Evolutionary conservation across 352 stramenopile genomes (phyloP).

Genomic region (Globisporangium iwayamae): DNA sequence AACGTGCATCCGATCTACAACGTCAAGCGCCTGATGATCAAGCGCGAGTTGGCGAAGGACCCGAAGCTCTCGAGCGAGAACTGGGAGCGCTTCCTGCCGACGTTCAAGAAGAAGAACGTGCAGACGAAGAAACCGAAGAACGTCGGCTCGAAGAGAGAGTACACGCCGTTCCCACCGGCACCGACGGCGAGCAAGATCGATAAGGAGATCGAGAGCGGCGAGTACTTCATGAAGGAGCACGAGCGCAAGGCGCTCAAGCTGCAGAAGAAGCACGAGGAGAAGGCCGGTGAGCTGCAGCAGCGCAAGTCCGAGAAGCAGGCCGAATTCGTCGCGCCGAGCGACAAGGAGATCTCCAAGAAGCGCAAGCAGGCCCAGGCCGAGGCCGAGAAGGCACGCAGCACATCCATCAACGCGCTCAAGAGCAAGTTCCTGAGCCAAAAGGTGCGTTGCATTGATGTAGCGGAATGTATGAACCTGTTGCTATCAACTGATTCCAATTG

Average conservation of each 20-base stretch:
- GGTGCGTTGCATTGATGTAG: conserved; percentile 19
- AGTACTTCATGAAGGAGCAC: conserved; percentile 99
- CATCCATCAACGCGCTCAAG: conserved; percentile 71
- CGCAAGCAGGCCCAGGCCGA: conserved; percentile 51
- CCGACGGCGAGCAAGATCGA: conserved; percentile 97
- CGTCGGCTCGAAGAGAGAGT: conserved; percentile 92
- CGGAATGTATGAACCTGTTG: neutral
- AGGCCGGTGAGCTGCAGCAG: conserved; percentile 53
- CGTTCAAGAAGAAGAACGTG: conserved; percentile 99
- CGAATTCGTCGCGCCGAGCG: conserved; percentile 69
- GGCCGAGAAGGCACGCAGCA: conserved; percentile 43
- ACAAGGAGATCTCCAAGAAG: conserved; percentile 78
- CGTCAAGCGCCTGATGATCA: conserved; percentile 99
- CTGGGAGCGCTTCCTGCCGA: conserved; percentile 98
- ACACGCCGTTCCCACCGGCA: conserved; percentile 98
- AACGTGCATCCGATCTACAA: conserved; percentile 99
- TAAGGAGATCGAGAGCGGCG: conserved; percentile 97
- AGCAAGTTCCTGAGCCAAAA: conserved; percentile 80
- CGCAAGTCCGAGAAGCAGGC: conserved; percentile 71
- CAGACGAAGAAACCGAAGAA: conserved; percentile 93
- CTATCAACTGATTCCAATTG: neutral
- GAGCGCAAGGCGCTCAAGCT: conserved; percentile 93
- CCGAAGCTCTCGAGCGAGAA: conserved; percentile 95
- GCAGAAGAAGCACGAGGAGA: conserved; percentile 78
- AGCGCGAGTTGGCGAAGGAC: conserved; percentile 99